These are phyloP conservation scores for Penicillium pulvis DNA, from an alignment of 495 filamentous ascomycete species.

Conservation along the genomic window DNA sequence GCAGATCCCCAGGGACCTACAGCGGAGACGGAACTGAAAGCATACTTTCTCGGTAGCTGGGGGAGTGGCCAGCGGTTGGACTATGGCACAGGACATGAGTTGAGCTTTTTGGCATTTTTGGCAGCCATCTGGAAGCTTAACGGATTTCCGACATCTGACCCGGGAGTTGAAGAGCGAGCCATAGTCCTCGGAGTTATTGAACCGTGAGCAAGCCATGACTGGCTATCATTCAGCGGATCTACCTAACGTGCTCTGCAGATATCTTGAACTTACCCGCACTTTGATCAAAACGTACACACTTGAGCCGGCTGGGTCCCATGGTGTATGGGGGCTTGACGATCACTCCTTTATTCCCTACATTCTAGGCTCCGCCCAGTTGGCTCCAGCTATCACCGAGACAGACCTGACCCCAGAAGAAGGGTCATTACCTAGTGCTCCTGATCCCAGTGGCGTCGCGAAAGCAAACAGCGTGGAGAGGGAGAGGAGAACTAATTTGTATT, in stretches of 20 bases:
- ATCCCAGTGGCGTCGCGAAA: constrained; percentile 69
- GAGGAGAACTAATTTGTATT: constrained; percentile 83
- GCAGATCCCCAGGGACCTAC: constrained; percentile 30
- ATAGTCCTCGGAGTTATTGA: constrained; percentile 82
- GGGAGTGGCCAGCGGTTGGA: constrained; percentile 88
- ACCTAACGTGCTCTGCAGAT: constrained; percentile 50
- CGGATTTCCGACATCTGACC: constrained; percentile 57
- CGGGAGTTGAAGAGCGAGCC: constrained; percentile 66
- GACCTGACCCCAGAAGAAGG: constrained; percentile 74
- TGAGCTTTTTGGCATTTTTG: constrained; percentile 91
- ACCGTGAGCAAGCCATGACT: constrained; percentile 57
- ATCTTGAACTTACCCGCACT: constrained; percentile 76
- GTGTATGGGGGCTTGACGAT: constrained; percentile 97
- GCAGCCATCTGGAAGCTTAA: constrained; percentile 88
- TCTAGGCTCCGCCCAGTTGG: constrained; percentile 85
- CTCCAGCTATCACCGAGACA: constrained; percentile 65
- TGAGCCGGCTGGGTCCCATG: constrained; percentile 91
- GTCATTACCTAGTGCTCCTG: constrained; percentile 69
- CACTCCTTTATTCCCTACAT: constrained; percentile 98
- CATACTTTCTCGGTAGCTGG: constrained; percentile 85
- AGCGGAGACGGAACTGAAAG: constrained; percentile 65
- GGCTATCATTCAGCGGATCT: neutral
- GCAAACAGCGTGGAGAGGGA: constrained; percentile 64
- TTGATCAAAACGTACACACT: constrained; percentile 91
- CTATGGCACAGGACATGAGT: constrained; percentile 94